Base-by-base conservation (phyloP, 2,329 filamentous ascomycete genomes). In the Stachybotrys echinatus region DNA sequence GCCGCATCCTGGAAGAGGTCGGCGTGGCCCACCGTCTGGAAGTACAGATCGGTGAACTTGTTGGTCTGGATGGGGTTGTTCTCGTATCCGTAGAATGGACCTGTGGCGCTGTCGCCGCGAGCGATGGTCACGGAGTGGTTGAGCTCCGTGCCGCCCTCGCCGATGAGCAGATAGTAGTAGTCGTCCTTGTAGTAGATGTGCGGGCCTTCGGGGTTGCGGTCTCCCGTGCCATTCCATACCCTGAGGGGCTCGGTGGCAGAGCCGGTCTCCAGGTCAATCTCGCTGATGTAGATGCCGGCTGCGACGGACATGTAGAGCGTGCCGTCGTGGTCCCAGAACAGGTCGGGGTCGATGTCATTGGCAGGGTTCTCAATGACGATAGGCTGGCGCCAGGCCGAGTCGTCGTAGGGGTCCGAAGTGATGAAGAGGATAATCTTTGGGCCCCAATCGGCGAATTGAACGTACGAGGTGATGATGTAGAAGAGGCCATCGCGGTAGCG, bases 151-250 rank as follows among this genome's bases (percentile, higher is more conserved):
- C 76, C 76, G 0, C 75, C 76, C 54, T 79, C 74, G 0, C 73
- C 72, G 2, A 74, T 74, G 45, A 76, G 63, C n/a, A 78, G 64
- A 50, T 77, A 79, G 51, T 74, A 77, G 37, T 66, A 75, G 2
- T 61, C 65, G 19, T 71, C 72, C 23, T 67, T 69, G 51, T 69
- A 70, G 55, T 70, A 72, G 14, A 76, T 61, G 46, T 76, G 73
- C 3, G 74, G 73, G 2, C 73, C 74, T 50, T 75, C 74, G 1
- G 74, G 57, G 60, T 72, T 56, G 53, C 68, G 48, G 47, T 61
- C 70, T 1, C 71, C 70, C 1, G 66, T 73, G 1, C 75, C 76
- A 22, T 73, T 72, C 61, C 75, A 75, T 27, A 78, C 45, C 6
- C 51, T 61, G 55, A 47, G 10, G 8, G 50, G 48, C 14, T 50